Evolutionary conservation across 2,329 filamentous ascomycete species (phyloP).

Genomic region (Hymenoscyphus scutula): DNA sequence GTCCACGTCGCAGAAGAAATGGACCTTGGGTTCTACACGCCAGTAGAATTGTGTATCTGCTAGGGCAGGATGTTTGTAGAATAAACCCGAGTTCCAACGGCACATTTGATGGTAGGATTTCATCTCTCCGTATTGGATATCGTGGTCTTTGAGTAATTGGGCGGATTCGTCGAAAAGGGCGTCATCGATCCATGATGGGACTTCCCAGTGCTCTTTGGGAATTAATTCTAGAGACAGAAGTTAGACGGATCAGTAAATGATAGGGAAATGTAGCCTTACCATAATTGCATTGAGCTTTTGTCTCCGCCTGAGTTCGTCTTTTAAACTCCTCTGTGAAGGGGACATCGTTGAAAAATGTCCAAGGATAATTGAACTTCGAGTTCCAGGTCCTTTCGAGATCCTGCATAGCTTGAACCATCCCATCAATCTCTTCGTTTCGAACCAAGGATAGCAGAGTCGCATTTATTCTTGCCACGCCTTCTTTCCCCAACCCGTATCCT

Average conservation of each 20-base stretch:
- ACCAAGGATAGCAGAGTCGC: constrained; percentile 91
- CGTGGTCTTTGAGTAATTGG: constrained; percentile 75
- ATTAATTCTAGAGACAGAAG: constrained; percentile 63
- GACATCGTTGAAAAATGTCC: constrained; percentile 98
- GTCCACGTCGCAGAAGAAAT: constrained; percentile 98
- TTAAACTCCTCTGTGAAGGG: constrained; percentile 95
- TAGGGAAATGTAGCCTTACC: constrained; percentile 48
- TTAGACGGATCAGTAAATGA: neutral
- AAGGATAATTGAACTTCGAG: constrained; percentile 98
- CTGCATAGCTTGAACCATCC: constrained; percentile 82
- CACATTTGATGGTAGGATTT: constrained; percentile 98
- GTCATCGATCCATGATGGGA: constrained; percentile 87
- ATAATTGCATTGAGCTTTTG: constrained; percentile 84
- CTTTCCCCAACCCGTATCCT: constrained; percentile 74
- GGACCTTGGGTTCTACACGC: constrained; percentile 97
- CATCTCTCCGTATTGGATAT: constrained; percentile 87
- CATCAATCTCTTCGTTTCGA: constrained; percentile 82
- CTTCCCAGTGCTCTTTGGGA: constrained; percentile 91
- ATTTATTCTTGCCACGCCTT: constrained; percentile 80
- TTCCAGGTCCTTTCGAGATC: constrained; percentile 97
- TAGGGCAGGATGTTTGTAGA: constrained; percentile 93
- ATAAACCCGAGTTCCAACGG: constrained; percentile 96
- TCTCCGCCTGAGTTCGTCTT: constrained; percentile 71
- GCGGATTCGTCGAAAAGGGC: constrained; percentile 84
- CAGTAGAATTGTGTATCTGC: constrained; percentile 87